Conservation (phyloP, 148 eudicot species). For the Camellia japonica region DNA sequence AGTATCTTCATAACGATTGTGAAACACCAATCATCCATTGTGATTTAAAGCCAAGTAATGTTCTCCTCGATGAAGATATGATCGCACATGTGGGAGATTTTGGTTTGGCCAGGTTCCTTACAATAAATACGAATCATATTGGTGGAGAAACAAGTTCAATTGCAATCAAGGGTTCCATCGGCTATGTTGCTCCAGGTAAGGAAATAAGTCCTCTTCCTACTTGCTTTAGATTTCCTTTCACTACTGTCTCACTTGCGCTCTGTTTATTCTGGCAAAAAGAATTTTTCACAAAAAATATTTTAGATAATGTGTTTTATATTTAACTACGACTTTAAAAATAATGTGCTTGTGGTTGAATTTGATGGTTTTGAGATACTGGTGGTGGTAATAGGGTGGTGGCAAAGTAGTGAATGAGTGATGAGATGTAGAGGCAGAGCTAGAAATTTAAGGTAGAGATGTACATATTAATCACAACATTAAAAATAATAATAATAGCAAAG, state of each 20-base stretch:
- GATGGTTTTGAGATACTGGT: too few species aligned
- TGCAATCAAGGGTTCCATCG: slow-evolving; percentile 5
- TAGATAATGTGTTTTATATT: too few species aligned
- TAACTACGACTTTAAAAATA: too few species aligned
- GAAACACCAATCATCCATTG: slow-evolving; percentile 14
- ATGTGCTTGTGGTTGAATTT: too few species aligned
- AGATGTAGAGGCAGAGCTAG: too few species aligned
- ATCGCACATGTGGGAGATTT: slow-evolving; percentile 14
- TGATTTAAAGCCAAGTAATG: background rate
- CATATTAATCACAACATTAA: too few species aligned
- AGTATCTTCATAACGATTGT: slow-evolving; percentile 12
- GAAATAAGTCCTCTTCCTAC: background rate
- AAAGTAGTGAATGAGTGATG: too few species aligned
- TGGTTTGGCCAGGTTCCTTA: slow-evolving; percentile 15
- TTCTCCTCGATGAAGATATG: slow-evolving; percentile 12
- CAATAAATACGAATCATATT: background rate
- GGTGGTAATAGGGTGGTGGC: too few species aligned
- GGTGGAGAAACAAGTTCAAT: background rate
- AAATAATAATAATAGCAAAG: too few species aligned
- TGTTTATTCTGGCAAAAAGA: background rate
- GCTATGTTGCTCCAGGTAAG: slow-evolving; percentile 6
- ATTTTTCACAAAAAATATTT: background rate
- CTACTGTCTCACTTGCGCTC: background rate
- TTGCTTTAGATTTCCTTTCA: background rate
- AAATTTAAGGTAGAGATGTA: too few species aligned